Percentiles rank a stretch among this genome's conserved stretches.
These are phyloP conservation scores for Fusarium dimerum DNA, from an alignment of 2,329 filamentous ascomycete genomes.

Conservation along the genomic window DNA sequence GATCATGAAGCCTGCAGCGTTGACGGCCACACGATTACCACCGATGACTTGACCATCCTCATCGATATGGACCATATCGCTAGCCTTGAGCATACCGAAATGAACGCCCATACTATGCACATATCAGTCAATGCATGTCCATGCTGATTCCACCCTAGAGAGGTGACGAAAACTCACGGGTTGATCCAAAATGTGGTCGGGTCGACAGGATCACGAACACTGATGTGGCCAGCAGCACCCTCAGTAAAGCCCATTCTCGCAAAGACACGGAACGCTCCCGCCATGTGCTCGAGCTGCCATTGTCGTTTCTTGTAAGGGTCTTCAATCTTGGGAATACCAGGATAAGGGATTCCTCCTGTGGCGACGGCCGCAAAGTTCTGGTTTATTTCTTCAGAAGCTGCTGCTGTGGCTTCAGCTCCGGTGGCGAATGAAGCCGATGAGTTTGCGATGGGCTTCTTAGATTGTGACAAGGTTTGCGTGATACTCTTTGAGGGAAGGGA, in stretches of 20 bases:
- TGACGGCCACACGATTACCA: constrained; percentile 57
- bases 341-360: constrained; percentile 36
- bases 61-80: constrained; percentile 64
- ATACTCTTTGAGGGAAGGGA: constrained; percentile 4
- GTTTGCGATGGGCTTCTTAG: background rate
- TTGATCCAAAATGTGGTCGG: constrained; percentile 66
- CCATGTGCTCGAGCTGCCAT: constrained; percentile 45
- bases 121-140: background rate
- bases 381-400: constrained; percentile 15
- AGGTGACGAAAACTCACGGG: constrained; percentile 35
- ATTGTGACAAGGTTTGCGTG: constrained; percentile 1
- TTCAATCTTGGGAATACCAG: constrained; percentile 57
- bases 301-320: constrained; percentile 42
- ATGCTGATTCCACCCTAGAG: background rate
- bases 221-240: constrained; percentile 66
- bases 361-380: constrained; percentile 28
- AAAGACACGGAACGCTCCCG: constrained; percentile 49
- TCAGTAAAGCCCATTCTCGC: constrained; percentile 53
- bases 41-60: constrained; percentile 60
- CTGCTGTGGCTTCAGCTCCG: constrained; percentile 17
- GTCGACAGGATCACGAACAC: constrained; percentile 62
- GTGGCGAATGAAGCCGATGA: constrained; percentile 20
- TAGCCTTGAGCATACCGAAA: constrained; percentile 61
- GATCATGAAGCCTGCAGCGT: constrained; percentile 64
- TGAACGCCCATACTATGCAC: constrained; percentile 49